Evolutionary conservation across 2,329 filamentous ascomycete genomes (phyloP).

Genomic region (Knufia fluminis): DNA sequence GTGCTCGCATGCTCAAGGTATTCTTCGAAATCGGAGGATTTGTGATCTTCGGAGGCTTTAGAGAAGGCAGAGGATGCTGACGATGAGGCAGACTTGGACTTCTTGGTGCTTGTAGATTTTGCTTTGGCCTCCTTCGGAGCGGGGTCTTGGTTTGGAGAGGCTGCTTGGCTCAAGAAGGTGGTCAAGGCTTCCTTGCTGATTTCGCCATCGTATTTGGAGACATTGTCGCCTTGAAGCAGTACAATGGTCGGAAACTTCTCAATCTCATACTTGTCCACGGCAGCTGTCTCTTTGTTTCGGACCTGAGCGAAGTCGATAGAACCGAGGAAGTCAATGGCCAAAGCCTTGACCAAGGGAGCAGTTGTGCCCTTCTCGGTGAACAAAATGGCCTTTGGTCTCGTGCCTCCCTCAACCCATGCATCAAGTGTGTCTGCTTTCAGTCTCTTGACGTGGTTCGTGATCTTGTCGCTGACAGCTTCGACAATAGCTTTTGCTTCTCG

Average conservation of each 20-base stretch:
- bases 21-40: constrained; percentile 39
- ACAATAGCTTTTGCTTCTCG: constrained; percentile 80
- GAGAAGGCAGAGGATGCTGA: constrained; percentile 42
- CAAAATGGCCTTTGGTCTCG: constrained; percentile 72
- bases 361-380: constrained; percentile 91
- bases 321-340: constrained; percentile 85
- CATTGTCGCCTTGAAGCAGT: constrained; percentile 60
- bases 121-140: constrained; percentile 36
- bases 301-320: constrained; percentile 73
- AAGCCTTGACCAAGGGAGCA: constrained; percentile 67
- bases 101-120: constrained; percentile 25
- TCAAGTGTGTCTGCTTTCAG: constrained; percentile 72
- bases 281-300: constrained; percentile 65
- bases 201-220: constrained; percentile 68
- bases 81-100: constrained; percentile 33
- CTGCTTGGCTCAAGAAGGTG: constrained; percentile 71
- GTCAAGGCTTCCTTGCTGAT: constrained; percentile 76
- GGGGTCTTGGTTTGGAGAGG: constrained; percentile 69
- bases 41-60: constrained; percentile 43
- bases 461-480: constrained; percentile 73
- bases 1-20: constrained; percentile 41
- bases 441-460: constrained; percentile 81
- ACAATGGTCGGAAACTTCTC: constrained; percentile 70
- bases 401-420: constrained; percentile 58
- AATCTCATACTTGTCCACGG: constrained; percentile 66